Base-by-base conservation (phyloP, 768 basidiomycete species). In the Phaeolepiota aurea region DNA sequence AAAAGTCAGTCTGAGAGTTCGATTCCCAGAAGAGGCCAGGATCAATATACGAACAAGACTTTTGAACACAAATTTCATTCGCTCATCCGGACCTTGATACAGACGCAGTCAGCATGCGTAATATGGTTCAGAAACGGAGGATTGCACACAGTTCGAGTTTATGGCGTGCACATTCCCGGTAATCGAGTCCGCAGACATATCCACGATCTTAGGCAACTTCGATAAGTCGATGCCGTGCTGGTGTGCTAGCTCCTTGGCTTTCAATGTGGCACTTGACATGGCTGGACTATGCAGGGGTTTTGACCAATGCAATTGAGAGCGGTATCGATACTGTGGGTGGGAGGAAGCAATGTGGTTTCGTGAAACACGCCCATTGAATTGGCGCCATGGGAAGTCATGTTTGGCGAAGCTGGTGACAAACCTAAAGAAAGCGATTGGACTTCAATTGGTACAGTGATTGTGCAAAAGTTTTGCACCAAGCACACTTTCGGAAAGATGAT, bases 181-280 rank as follows among this genome's bases (percentile, higher is more conserved):
- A 16, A 65, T 62, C 1, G 52, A 53, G 20, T 59, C 56, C 1
- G 56, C 43, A 7, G 56, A 54, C 53, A 63, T 53, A 30, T 64
- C 58, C 35, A 61, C 45, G 15, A 51, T 50, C 37, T 56, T 50
- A 5, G 59, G 54, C 28, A 59, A 38, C 32, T 59, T 60, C 1
- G 60, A 60, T 16, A 57, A 49, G 41, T 61, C 58, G 35, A 60
- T 45, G 2, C 56, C 59, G 45, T 57, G 52, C 41, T 58, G 42
- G 12, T 47, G 40, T 5, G 55, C 54, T 5, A 53, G 44, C 34
- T 48, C 43, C 39, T 47, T 52, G 37, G 57, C 57, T 22, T 46
- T 47, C 28, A 50, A 44, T 16, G 47, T 47, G 12, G 47, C 37
- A 9, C 18, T 19, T 16, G 33, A 35, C 33, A 35, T 35, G 9